Conservation (phyloP, 345 rosid species). For the Carallia pectinifolia region DNA sequence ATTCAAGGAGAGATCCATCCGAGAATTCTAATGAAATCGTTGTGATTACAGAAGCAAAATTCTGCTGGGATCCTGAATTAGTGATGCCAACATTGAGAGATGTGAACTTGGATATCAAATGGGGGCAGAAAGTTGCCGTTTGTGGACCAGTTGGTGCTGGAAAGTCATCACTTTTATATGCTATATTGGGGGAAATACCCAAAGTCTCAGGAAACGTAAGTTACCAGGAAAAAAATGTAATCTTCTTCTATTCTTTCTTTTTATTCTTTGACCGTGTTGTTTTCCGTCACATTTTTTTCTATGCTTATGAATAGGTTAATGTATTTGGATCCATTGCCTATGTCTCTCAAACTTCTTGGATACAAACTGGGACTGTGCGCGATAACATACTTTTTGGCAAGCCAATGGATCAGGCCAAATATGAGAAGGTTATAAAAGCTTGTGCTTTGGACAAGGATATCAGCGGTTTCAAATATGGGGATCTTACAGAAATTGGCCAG, state of each 20-base stretch:
- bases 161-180: conserved; percentile 63
- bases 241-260: too few species aligned
- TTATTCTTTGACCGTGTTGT: background rate
- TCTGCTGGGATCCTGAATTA: conserved; percentile 53
- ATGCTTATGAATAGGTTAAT: conserved; percentile 23
- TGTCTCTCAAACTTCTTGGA: conserved; percentile 80
- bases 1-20: conserved; percentile 25
- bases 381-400: conserved; percentile 32
- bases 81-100: conserved; percentile 43
- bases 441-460: conserved; percentile 65
- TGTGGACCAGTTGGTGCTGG: conserved; percentile 80
- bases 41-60: conserved; percentile 40
- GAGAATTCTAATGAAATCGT: conserved; percentile 37
- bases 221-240: background rate
- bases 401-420: conserved; percentile 11
- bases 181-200: conserved; percentile 68
- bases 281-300: background rate
- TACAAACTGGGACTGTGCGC: conserved; percentile 66
- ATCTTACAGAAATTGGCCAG: conserved; percentile 70
- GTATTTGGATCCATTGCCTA: conserved; percentile 63
- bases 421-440: conserved; percentile 47
- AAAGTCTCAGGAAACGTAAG: conserved; percentile 44
- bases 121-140: conserved; percentile 61
- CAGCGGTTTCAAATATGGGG: conserved; percentile 44
- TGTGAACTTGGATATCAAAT: conserved; percentile 42